Base-by-base conservation (phyloP, 2,329 filamentous ascomycete species). In the Endoconidiophora polonica region DNA sequence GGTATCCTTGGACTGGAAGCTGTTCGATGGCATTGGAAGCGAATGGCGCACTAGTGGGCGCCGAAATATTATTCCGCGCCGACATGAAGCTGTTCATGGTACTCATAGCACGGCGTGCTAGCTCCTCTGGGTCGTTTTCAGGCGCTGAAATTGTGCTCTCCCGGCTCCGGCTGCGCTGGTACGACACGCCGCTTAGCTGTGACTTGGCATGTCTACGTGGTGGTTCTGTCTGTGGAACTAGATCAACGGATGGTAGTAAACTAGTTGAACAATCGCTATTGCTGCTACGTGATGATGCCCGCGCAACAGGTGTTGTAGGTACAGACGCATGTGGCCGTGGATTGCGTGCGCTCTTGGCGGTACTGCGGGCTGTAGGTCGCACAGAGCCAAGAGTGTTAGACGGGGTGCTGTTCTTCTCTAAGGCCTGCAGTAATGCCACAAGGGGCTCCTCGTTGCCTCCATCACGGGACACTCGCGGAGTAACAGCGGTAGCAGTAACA, bases 281-380 rank as follows among this genome's bases (percentile, higher is more conserved):
- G 12, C 5, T 33, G 12, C 26, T 10, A 33, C 26, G 26, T 33
- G 26, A 33, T 46, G 74, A 72, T 41, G 69, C 63, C 12, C 76
- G 72, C 5, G 83, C 82, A 2, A 83, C 87, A n/a, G 76, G 76
- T 16, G 50, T 45, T 9, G 16, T 60, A 3, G 86, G 86, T 4
- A 94, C 68, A 1, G 87, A 91, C 0, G 87, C 93, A 62, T 94
- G 70, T 42, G 86, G 91, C 61, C 93, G 86, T 26, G 80, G 77
- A 52, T 81, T 84, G 56, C 86, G 78, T 16, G 73, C 76, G 61
- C 94, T 86, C 50, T 76, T 77, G 49, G 73, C 67, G 4, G 23
- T 33, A 3, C 26, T 41, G 29, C 48, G 39, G n/a, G 44, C 41
- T 36, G 37, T 43, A 52, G 62, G 71, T 62, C 65, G 65, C 29